Evolutionary conservation across 371 early-diverging fungal species (phyloP).

Genomic region (Dichotomocladium elegans): DNA sequence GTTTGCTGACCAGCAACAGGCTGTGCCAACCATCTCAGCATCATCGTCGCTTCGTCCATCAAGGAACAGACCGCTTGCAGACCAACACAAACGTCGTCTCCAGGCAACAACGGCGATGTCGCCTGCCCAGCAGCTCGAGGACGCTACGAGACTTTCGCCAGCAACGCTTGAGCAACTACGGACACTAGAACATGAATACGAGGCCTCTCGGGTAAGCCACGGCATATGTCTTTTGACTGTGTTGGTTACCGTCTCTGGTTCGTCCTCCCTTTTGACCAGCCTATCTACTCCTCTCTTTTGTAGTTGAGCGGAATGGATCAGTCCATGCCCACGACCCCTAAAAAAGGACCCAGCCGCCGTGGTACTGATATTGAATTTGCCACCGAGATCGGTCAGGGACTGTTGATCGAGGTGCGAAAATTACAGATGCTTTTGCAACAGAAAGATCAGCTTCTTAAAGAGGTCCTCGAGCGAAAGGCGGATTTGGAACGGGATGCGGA

Average conservation of each 20-base stretch:
- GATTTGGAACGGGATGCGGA: slow-evolving; percentile 60
- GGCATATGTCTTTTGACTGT: not conserved
- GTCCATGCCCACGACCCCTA: not conserved
- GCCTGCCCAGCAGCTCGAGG: slow-evolving; percentile 10
- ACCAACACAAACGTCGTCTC: not conserved
- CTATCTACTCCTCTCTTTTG: too few relatives aligned
- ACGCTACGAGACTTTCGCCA: slow-evolving; percentile 8
- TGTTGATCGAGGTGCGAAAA: slow-evolving; percentile 47
- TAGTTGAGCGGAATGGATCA: too few relatives aligned
- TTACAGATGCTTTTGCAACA: slow-evolving; percentile 46
- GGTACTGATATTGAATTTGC: slow-evolving; percentile 53
- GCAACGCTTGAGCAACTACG: slow-evolving; percentile 5
- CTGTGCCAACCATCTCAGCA: slow-evolving; percentile 14
- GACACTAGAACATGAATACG: slow-evolving; percentile 8
- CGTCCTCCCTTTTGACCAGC: too few relatives aligned
- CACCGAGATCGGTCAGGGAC: slow-evolving; percentile 49
- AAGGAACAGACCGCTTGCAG: not conserved
- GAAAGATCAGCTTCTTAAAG: slow-evolving; percentile 61
- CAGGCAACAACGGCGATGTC: too few relatives aligned
- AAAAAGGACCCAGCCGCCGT: slow-evolving; percentile 6
- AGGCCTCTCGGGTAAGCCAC: not conserved
- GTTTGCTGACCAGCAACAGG: slow-evolving; percentile 7
- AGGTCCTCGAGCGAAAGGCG: slow-evolving; percentile 53
- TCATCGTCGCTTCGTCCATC: slow-evolving; percentile 8
- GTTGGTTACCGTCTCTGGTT: too few relatives aligned